A percentile compares a stretch with the other conserved stretches of the same genome.
Conservation (phyloP, 257 asterid species). For the Mitragyna speciosa region DNA sequence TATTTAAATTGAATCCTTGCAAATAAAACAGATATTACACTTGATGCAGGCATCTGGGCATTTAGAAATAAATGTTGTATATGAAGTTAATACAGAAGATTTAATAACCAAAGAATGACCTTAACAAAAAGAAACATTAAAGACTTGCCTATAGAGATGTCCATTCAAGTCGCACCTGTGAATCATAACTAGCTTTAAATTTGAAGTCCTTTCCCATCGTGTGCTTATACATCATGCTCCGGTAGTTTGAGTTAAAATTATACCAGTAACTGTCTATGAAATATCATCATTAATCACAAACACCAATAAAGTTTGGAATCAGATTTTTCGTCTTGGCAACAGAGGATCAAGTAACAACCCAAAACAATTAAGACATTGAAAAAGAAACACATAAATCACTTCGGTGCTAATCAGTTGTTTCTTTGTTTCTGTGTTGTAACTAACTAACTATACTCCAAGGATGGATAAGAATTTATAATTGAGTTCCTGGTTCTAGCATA, state of each 20-base stretch:
- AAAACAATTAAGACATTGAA: neutral
- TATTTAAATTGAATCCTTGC: too few relatives aligned
- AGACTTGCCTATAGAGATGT: conserved; percentile 91
- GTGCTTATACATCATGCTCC: conserved; percentile 90
- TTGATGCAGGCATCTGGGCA: too few relatives aligned
- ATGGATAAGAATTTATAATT: neutral
- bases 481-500: neutral
- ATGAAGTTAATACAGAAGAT: neutral
- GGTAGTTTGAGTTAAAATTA: conserved; percentile 67
- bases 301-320: neutral
- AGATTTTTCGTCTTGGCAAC: neutral
- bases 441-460: too few relatives aligned
- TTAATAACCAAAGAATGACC: conserved; percentile 1
- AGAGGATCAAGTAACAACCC: neutral
- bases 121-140: neutral
- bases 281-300: conserved; percentile 16
- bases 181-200: conserved; percentile 91
- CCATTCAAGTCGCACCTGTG: conserved; percentile 91
- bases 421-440: too few relatives aligned
- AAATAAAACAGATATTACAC: too few relatives aligned
- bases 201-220: conserved; percentile 78
- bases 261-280: conserved; percentile 67
- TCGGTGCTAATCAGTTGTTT: too few relatives aligned
- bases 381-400: neutral
- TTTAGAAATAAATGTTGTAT: too few relatives aligned